Conservation (phyloP, 306 rosid species). For the Hippophae rhamnoides region DNA sequence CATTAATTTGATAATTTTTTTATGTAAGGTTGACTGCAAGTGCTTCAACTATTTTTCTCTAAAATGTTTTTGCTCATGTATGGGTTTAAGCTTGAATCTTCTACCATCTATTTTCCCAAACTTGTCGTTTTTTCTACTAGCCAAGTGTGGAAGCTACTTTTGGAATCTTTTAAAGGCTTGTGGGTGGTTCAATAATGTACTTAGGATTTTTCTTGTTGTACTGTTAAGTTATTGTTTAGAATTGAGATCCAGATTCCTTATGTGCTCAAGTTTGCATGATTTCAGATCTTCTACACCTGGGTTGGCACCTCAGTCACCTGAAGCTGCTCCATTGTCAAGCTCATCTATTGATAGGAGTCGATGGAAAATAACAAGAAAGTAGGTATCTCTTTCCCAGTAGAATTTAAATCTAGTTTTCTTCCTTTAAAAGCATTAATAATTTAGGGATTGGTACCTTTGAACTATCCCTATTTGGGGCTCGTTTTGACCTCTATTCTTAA, state of each 20-base stretch:
- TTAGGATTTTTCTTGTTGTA: constrained; percentile 8
- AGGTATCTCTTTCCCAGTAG: constrained; percentile 25
- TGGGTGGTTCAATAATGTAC: constrained; percentile 10
- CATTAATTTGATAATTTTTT: too few species aligned
- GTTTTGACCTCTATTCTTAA: too few species aligned
- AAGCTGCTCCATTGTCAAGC: constrained; percentile 31
- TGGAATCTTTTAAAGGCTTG: too few species aligned
- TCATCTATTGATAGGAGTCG: constrained; percentile 43
- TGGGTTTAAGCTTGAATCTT: too few species aligned
- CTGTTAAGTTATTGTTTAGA: constrained; percentile 5
- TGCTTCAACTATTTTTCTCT: constrained; percentile 3
- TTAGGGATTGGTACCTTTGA: too few species aligned
- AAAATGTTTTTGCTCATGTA: too few species aligned
- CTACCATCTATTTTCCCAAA: too few species aligned
- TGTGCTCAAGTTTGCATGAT: constrained; percentile 14
- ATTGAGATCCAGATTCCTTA: constrained; percentile 1
- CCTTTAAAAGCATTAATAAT: too few species aligned
- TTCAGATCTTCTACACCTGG: constrained; percentile 48
- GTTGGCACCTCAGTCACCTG: constrained; percentile 34
- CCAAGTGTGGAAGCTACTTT: too few species aligned
- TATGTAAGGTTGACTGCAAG: not conserved
- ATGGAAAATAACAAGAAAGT: constrained; percentile 67
- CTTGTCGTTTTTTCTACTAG: too few species aligned
- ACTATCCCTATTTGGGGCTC: too few species aligned
- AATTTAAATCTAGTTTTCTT: too few species aligned